Conservation (phyloP, 805 yeast species). For the Starmerella roubikii region DNA sequence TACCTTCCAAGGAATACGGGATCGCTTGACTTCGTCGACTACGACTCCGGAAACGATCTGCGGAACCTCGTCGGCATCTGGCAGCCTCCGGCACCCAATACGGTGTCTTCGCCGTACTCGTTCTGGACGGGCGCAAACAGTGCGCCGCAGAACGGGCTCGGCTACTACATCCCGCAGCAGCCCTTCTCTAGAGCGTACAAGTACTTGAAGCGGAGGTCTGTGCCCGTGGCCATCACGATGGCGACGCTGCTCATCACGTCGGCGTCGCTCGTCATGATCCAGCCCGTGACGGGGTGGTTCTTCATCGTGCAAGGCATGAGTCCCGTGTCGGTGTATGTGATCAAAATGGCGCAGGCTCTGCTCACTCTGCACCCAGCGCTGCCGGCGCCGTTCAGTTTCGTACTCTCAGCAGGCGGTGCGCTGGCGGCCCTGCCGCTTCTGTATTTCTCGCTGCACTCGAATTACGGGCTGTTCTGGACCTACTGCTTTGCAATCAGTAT, state of each 20-base stretch:
- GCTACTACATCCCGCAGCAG: conserved; percentile 2
- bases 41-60: conserved; percentile 5
- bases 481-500: conserved; percentile 8
- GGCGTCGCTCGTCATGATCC: conserved; percentile 15
- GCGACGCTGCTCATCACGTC: conserved; percentile 15
- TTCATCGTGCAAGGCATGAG: conserved; percentile 9
- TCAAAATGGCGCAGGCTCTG: conserved; percentile 15
- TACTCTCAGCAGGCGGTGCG: conserved; percentile 3
- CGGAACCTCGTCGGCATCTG: conserved; percentile 12
- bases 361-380: conserved; percentile 10
- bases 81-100: conserved; percentile 6
- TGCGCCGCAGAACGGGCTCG: background rate
- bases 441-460: background rate
- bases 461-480: background rate
- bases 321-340: conserved; percentile 6
- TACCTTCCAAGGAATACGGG: conserved; percentile 16
- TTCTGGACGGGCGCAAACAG: too few relatives aligned
- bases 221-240: conserved; percentile 17
- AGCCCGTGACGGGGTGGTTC: conserved; percentile 19
- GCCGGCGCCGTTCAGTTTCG: conserved; percentile 4
- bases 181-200: conserved; percentile 12
- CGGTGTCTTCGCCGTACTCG: background rate
- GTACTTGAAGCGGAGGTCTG: conserved; percentile 17
- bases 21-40: background rate
- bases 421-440: background rate